Conservation (phyloP, 2,329 filamentous ascomycete genomes). For the Nigrospora oryzae region DNA sequence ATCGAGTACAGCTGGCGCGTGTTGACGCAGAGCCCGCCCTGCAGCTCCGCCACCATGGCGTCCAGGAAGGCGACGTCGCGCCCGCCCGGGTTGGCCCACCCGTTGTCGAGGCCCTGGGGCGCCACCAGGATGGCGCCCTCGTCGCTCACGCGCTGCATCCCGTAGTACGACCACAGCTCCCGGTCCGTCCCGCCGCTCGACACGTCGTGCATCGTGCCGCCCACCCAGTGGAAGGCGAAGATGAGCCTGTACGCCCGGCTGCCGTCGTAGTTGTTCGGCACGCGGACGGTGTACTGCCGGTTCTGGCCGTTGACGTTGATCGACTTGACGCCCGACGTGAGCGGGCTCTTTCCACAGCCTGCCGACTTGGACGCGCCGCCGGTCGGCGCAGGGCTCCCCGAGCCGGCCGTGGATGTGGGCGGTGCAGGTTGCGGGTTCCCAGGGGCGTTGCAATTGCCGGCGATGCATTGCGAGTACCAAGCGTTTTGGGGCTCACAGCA, state of each 20-base stretch:
- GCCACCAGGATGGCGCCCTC: constrained; percentile 23
- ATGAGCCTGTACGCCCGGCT: constrained; percentile 1
- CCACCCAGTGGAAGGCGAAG: constrained; percentile 5
- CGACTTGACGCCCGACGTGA: constrained; percentile 1
- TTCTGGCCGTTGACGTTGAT: constrained; percentile 2
- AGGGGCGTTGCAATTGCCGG: not conserved
- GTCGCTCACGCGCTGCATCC: constrained; percentile 7
- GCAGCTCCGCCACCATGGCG: constrained; percentile 19
- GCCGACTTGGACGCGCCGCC: not conserved
- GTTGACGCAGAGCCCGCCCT: constrained; percentile 25
- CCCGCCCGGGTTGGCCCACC: constrained; percentile 26
- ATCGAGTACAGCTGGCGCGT: constrained; percentile 22
- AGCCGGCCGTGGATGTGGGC: no score
- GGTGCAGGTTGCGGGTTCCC: no score
- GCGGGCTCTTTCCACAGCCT: constrained; percentile 1
- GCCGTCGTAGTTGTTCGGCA: constrained; percentile 2
- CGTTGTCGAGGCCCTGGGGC: constrained; percentile 22
- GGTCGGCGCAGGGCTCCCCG: not conserved
- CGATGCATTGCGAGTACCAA: not conserved
- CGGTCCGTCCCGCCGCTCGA: constrained; percentile 1
- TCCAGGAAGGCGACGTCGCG: constrained; percentile 26
- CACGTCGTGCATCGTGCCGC: constrained; percentile 2
- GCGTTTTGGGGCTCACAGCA: not conserved
- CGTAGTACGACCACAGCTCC: constrained; percentile 2
- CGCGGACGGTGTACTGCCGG: constrained; percentile 1